Percentiles rank a stretch among this genome's conserved stretches.
Conservation (phyloP, 2,329 filamentous ascomycete species). For the Lachnellula arida region DNA sequence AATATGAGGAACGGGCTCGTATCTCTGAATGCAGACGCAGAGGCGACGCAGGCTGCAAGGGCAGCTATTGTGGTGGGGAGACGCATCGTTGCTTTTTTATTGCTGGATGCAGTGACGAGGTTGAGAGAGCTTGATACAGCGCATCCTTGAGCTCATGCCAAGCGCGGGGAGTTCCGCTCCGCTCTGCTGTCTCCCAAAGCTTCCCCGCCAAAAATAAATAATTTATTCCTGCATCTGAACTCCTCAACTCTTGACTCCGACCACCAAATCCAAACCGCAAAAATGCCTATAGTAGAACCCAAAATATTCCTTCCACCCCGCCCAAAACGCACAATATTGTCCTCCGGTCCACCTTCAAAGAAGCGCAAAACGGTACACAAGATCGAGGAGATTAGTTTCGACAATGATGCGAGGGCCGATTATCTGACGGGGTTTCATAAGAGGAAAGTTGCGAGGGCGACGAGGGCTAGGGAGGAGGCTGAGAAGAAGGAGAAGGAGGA, state of each 20-base stretch:
- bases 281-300: conserved; percentile 14
- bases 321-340: conserved; percentile 44
- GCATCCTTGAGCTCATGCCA: not conserved
- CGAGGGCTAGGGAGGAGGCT: conserved; percentile 78
- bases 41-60: conserved; percentile 51
- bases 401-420: conserved; percentile 72
- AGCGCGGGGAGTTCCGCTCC: not conserved
- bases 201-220: conserved; percentile 6
- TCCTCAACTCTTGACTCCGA: not conserved
- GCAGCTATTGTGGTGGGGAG: conserved; percentile 41
- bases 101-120: conserved; percentile 10
- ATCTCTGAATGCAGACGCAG: conserved; percentile 71
- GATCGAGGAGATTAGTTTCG: conserved; percentile 81
- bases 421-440: conserved; percentile 97
- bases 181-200: not conserved
- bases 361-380: conserved; percentile 54
- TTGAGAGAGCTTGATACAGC: conserved; percentile 3
- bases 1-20: conserved; percentile 87
- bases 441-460: conserved; percentile 80
- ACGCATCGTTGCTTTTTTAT: conserved; percentile 45
- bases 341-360: conserved; percentile 49
- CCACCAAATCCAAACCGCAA: not conserved
- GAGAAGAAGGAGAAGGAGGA: conserved; percentile 74
- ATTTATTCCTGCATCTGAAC: not conserved
- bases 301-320: conserved; percentile 54